Base-by-base conservation (phyloP, 495 filamentous ascomycete genomes). In the Jackrogersella minutella region DNA sequence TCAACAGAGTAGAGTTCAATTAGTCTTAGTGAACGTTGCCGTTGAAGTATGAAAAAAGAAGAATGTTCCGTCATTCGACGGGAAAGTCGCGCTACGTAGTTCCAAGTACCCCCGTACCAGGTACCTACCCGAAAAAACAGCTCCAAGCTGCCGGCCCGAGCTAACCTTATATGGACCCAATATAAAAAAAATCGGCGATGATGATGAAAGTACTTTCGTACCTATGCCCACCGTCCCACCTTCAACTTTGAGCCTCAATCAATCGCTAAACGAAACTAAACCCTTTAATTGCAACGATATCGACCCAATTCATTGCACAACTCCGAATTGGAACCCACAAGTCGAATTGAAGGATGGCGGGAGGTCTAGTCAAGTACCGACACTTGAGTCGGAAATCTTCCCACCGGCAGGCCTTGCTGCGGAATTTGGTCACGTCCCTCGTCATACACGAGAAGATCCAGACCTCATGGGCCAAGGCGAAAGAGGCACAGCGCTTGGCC, bases 361-460 rank as follows among this genome's bases (percentile, higher is more conserved):
- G 93, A 69, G 92, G 90, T 60, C 82, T 84, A 60, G 82, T 88
- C 68, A 93, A 90, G 82, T 95, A 96, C 83, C 90, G 95, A 55
- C 90, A 93, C 77, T 82, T 99, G 34, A 85, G 85, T 78, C 93
- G 94, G 71, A 85, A 80, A 33, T 95, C 91, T 26, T 79, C 95
- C 28, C 95, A 97, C 74, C 87, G 95, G 73, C 87, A 94, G 79
- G 93, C 95, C 55, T 86, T 99, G 64, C 90, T 99, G 59, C 93
- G 95, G 66, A 98, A 98, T 78, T 84, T 99, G 41, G 92, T 98
- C 72, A 96, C 93, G 61, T 94, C 93, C n/a, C 90, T 99, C 57
- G 87, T 99, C 82, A 82, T 90, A 73, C 87, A 97, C 76, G 95
- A 99, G 80, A 86, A 90, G 53, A 96, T 99, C 81, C 87, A 86